These are phyloP conservation scores for Afroboletus lepidellus DNA, from an alignment of 1,284 basidiomycete species.

Conservation along the genomic window DNA sequence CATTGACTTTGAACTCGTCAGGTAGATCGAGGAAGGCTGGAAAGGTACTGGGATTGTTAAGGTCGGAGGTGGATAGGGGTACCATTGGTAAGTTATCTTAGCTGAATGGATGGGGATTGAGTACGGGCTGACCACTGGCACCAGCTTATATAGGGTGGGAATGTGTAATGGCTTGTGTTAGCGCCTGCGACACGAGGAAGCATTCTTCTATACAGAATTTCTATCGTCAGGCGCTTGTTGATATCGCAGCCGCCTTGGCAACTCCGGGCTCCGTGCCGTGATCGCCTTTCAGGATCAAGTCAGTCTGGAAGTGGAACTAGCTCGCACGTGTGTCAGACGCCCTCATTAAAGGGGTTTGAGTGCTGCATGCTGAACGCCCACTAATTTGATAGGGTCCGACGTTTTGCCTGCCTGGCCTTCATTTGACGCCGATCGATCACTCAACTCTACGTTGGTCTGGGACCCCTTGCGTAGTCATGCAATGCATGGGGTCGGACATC, in stretches of 20 bases:
- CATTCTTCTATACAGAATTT: background rate
- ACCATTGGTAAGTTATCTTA: slow-evolving; percentile 17
- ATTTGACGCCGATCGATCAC: slow-evolving; percentile 7
- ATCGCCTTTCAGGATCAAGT: slow-evolving; percentile 9
- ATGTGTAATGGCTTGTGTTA: background rate
- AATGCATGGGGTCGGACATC: too few species aligned
- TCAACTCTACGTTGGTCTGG: background rate
- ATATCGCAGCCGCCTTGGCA: background rate
- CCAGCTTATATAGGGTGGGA: slow-evolving; percentile 12
- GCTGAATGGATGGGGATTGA: background rate
- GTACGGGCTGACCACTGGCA: slow-evolving; percentile 9
- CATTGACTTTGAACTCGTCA: slow-evolving; percentile 19
- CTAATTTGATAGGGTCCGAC: background rate
- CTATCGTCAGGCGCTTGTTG: slow-evolving; percentile 5
- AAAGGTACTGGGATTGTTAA: slow-evolving; percentile 27
- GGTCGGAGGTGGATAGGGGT: slow-evolving; percentile 25
- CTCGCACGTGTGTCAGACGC: background rate
- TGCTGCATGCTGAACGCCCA: background rate
- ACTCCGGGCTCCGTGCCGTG: slow-evolving; percentile 4
- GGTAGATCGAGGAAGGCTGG: slow-evolving; percentile 27
- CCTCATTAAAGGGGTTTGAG: slow-evolving; percentile 2
- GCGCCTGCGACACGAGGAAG: slow-evolving; percentile 6
- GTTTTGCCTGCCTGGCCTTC: background rate
- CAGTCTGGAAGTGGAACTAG: background rate
- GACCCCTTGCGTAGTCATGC: background rate